Conservation (phyloP, 805 yeast species). For the Clavispora vitiphila region DNA sequence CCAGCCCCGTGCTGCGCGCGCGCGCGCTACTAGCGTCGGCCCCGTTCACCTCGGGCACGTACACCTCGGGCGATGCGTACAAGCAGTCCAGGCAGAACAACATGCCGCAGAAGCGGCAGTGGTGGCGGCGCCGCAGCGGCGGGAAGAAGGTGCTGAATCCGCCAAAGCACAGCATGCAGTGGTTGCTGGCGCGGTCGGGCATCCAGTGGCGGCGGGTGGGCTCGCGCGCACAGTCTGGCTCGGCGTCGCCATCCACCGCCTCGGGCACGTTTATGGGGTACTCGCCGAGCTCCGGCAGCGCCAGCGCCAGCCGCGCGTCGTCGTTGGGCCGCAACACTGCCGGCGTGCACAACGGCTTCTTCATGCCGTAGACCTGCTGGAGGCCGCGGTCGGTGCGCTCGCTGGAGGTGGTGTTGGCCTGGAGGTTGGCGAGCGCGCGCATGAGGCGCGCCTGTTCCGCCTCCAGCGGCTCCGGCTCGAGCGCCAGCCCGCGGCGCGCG, state of each 20-base stretch:
- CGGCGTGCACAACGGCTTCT: constrained; percentile 45
- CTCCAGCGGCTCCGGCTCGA: background rate
- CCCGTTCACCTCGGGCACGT: too few species aligned
- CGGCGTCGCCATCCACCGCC: constrained; percentile 1
- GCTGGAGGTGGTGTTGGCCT: constrained; percentile 8
- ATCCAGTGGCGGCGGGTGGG: constrained; percentile 54
- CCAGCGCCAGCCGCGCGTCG: constrained; percentile 6
- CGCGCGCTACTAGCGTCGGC: too few species aligned
- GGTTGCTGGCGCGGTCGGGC: constrained; percentile 35
- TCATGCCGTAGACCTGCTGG: constrained; percentile 43
- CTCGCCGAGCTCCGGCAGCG: constrained; percentile 7
- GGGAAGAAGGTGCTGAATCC: constrained; percentile 26
- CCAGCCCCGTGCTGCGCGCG: too few species aligned
- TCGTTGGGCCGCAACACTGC: constrained; percentile 45
- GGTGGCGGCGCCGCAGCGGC: constrained; percentile 18
- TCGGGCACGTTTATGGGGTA: constrained; percentile 11
- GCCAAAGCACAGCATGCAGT: constrained; percentile 40
- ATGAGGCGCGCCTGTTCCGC: constrained; percentile 11
- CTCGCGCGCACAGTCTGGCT: constrained; percentile 19
- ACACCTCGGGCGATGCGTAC: constrained; percentile 4
- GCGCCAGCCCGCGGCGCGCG: constrained; percentile 16
- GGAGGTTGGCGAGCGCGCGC: constrained; percentile 15
- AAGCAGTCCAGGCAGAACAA: constrained; percentile 20
- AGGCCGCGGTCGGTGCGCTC: constrained; percentile 10
- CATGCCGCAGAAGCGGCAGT: constrained; percentile 15